A percentile compares a stretch with the other conserved stretches of the same genome.
Conservation (phyloP, 768 basidiomycete genomes). For the Saitozyma podzolica region DNA sequence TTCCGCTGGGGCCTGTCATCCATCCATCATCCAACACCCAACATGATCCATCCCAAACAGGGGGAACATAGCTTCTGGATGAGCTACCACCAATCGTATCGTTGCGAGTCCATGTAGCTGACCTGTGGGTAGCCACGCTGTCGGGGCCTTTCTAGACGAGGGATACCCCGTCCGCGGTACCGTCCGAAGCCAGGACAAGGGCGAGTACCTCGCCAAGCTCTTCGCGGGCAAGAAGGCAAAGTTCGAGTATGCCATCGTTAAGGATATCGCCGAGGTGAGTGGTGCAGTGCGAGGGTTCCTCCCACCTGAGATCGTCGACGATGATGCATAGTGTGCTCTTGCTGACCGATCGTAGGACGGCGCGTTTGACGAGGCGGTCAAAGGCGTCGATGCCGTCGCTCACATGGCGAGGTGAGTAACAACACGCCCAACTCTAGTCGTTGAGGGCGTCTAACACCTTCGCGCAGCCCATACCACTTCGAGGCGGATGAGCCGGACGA, state of each 20-base stretch:
- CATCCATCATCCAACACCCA: no score
- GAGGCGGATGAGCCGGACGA: constrained; percentile 51
- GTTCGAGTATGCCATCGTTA: constrained; percentile 68
- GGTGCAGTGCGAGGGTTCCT: neutral
- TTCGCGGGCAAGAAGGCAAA: constrained; percentile 52
- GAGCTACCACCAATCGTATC: neutral
- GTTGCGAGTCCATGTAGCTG: neutral
- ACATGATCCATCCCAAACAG: neutral
- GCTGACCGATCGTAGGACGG: constrained; percentile 47
- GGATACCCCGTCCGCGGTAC: constrained; percentile 69
- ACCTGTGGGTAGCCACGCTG: constrained; percentile 13
- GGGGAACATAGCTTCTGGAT: neutral
- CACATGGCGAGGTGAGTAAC: constrained; percentile 43
- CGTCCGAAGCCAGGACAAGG: constrained; percentile 66
- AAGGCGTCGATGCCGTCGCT: constrained; percentile 68
- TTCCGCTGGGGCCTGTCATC: neutral
- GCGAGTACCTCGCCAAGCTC: constrained; percentile 59
- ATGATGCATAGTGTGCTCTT: neutral
- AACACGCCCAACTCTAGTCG: no score
- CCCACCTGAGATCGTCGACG: neutral
- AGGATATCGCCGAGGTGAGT: constrained; percentile 64
- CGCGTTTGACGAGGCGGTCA: constrained; percentile 77
- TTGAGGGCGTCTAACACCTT: no score
- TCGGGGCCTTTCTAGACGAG: constrained; percentile 36
- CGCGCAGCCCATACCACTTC: constrained; percentile 11